phyloP scores from a whole-genome alignment of 2,329 filamentous ascomycete species.

The Monascus ruber region DNA sequence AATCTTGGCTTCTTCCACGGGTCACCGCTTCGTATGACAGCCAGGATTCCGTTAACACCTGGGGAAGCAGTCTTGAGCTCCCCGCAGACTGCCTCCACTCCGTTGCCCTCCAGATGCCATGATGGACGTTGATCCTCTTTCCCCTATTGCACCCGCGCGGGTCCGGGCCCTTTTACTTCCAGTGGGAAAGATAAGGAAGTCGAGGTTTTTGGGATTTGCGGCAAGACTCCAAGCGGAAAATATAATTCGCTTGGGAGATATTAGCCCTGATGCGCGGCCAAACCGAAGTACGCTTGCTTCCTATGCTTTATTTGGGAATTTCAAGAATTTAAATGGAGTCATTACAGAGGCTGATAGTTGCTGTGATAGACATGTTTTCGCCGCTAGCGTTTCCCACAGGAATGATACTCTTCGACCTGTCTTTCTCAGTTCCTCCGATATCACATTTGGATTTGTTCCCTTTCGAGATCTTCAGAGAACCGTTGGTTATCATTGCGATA shows the following conservation, averaged over 20 bases:
- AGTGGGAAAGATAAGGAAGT: constrained; percentile 71
- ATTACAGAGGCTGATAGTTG: constrained; percentile 11
- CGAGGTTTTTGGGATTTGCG: constrained; percentile 68
- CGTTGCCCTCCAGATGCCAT: constrained; percentile 38
- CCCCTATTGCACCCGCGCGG: constrained; percentile 82
- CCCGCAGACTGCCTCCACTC: constrained; percentile 20
- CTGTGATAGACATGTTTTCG: constrained; percentile 65
- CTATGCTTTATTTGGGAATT: constrained; percentile 1
- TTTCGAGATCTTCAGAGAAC: constrained; percentile 82
- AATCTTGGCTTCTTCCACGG: not conserved
- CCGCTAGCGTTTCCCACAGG: constrained; percentile 79
- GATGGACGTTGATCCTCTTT: constrained; percentile 82
- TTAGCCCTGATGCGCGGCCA: constrained; percentile 72
- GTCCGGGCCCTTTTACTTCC: constrained; percentile 80
- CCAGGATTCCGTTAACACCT: constrained; percentile 8
- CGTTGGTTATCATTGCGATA: constrained; percentile 70
- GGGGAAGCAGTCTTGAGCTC: constrained; percentile 23
- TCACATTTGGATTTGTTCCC: constrained; percentile 72
- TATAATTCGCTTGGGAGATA: constrained; percentile 73
- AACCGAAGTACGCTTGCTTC: constrained; percentile 59
- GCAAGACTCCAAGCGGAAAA: constrained; percentile 66
- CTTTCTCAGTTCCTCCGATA: constrained; percentile 65
- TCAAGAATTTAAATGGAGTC: not conserved
- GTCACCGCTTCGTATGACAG: constrained; percentile 10
- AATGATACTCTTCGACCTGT: constrained; percentile 77